Evolutionary conservation across 768 basidiomycete species (phyloP), one percentile per base, ranked within the genome.

Genomic region (Trametes villosa): DNA sequence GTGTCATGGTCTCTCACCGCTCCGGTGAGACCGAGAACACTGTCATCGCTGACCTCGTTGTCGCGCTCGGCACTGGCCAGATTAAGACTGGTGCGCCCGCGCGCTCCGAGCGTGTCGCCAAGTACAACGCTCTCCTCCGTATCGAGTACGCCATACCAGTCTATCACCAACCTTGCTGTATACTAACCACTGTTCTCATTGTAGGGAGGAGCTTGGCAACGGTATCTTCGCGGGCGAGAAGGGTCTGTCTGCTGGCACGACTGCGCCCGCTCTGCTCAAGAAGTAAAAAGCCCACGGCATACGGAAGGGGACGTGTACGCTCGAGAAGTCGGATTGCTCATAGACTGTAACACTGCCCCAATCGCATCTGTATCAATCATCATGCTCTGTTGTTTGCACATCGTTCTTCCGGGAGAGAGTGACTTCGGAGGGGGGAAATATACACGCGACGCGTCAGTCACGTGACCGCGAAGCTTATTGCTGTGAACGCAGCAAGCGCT

Each of bases 11-110:
- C 76, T 98, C 96, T 53, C 97, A 98, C 85, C 95, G 97, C 67
- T 94, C 91, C 67, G 96, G 96, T 71, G 96, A 98, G 84, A 98
- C 96, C 34, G 96, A 97, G 79, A 95, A 94, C 81, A 96, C 94
- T 55, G 82, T 94, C 77, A 98, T 98, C 70, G 94, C 96, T 64
- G 95, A 98, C 77, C 88, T 98, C 66, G 87, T 88, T 64, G 95
- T 98, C 68, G 97, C 92, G 48, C 92, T 98, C 67, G 89, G 90
- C 65, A 84, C 83, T 60, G 95, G 95, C 65, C 91, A 96, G 78
- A 97, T 98, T 84, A 98, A 99, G 89, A 97, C 96, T 47, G 96
- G 96, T 79, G 96, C 96, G 42, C 96, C 96, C 34, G 94, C 94
- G 63, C 86, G 96, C 65, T 91, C 88, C 69, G 97, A 98, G 81